Base-by-base conservation (phyloP, 768 basidiomycete genomes). In the Psilocybe subaeruginosa region DNA sequence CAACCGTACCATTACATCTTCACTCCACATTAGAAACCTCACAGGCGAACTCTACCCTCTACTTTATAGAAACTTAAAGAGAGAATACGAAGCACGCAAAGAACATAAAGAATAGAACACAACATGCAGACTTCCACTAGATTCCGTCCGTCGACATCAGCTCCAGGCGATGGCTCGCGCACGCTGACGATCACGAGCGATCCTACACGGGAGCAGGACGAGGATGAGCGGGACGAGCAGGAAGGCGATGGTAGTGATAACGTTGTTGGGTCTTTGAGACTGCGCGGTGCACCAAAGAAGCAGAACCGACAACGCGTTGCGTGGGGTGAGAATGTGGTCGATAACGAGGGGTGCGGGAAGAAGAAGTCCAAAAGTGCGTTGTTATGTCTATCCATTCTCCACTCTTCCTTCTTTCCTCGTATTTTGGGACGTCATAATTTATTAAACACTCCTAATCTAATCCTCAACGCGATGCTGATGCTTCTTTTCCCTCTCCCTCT, bases 311-410 rank as follows among this genome's bases (percentile, higher is more conserved):
- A 82, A 43, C 78, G 82, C 27, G 96, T 98, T 0, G 87, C 83
- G 0, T 97, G 96, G 96, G 83, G 76, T 19, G 90, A 93, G 16
- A 90, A 87, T 57, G 91, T 93, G 3, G 82, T 97, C 2, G 96
- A 98, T 72, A 97, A 98, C 69, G 96, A 98, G 68, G 88, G 89
- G 0, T 83, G 88, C 61, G 93, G 93, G 6, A 88, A 84, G 81
- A 97, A 97, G 76, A 93, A 91, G 64, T 94, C 93, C 30, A 98
- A 98, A 78, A 95, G 96, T 97, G 66, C 64, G 91, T 84, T 3
- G 2, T 23, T 23, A 23, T 23, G 23, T 23, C 23, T 23, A 23
- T 23, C 23, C 14, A 4, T 46, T 16, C 27, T 31, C 3, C 41
- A n/a, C 23, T 19, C 3, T 29, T 52, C 53, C 41, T 52, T 47